Conservation (phyloP, 495 filamentous ascomycete genomes). For the Aspergillus ellipticus region DNA sequence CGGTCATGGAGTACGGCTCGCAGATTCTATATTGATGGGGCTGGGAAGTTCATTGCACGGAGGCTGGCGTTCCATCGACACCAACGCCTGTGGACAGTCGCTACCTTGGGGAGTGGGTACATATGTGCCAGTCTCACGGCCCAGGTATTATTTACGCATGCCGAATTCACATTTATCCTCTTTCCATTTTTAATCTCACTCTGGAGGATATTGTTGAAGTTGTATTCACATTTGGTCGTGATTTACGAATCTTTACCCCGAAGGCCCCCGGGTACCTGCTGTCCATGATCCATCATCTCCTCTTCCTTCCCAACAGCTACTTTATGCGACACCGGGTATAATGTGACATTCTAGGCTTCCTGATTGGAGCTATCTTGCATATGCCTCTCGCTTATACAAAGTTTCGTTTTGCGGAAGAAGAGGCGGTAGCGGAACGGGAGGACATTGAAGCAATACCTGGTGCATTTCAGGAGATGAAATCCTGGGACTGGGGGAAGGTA, state of each 20-base stretch:
- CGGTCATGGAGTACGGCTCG: neutral
- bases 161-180: conserved; percentile 8
- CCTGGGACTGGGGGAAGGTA: neutral
- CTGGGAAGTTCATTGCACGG: neutral
- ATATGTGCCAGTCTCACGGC: conserved; percentile 1
- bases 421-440: neutral
- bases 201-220: conserved; percentile 13
- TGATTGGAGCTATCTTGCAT: neutral
- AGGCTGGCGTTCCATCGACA: neutral
- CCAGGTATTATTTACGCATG: neutral
- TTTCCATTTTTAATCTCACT: conserved; percentile 6
- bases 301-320: neutral
- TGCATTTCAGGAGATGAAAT: neutral
- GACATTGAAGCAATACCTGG: neutral
- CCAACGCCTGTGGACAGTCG: neutral
- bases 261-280: conserved; percentile 10
- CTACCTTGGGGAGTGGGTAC: conserved; percentile 6
- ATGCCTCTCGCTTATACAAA: neutral
- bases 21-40: neutral
- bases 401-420: neutral
- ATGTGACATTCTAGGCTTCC: neutral
- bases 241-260: conserved; percentile 6
- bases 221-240: conserved; percentile 6
- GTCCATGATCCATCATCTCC: conserved; percentile 11
- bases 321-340: neutral